Evolutionary conservation across 495 filamentous ascomycete genomes (phyloP).

Genomic region (Neurospora intermedia): DNA sequence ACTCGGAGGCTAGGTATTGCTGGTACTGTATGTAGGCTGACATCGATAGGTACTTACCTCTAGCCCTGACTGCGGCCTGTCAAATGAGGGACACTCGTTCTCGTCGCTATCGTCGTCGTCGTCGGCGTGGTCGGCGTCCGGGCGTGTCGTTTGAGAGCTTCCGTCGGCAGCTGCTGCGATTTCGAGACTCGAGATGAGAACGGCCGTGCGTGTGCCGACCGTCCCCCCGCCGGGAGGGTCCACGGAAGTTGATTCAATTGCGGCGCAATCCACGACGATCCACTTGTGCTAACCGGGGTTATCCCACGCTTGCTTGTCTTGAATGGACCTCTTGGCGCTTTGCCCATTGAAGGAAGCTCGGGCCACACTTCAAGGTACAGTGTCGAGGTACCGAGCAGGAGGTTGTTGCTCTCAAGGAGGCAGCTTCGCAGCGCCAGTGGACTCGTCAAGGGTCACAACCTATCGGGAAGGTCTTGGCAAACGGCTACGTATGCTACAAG

Average conservation of each 20-base stretch:
- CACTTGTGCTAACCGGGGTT: neutral
- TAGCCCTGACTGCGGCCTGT: neutral
- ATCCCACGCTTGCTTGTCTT: neutral
- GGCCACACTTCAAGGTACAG: neutral
- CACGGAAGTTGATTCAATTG: constrained; percentile 6
- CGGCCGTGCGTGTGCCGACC: neutral
- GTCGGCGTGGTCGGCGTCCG: neutral
- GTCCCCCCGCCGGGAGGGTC: neutral
- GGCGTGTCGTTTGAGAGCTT: constrained; percentile 2
- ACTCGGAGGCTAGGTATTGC: neutral
- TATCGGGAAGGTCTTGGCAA: constrained; percentile 22
- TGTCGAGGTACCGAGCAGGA: neutral
- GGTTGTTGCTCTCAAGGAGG: neutral
- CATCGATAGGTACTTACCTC: neutral
- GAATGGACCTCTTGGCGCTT: neutral
- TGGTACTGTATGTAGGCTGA: neutral
- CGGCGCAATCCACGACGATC: constrained; percentile 12
- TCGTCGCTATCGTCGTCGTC: neutral
- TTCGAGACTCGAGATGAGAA: constrained; percentile 3
- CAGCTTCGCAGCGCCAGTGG: constrained; percentile 2
- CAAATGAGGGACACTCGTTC: neutral
- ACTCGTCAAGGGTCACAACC: constrained; percentile 1
- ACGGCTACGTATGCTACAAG: constrained; percentile 25
- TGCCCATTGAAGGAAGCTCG: neutral
- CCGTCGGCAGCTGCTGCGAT: neutral